Evolutionary conservation across 495 filamentous ascomycete genomes (phyloP).

Genomic region (Tuber borchii): DNA sequence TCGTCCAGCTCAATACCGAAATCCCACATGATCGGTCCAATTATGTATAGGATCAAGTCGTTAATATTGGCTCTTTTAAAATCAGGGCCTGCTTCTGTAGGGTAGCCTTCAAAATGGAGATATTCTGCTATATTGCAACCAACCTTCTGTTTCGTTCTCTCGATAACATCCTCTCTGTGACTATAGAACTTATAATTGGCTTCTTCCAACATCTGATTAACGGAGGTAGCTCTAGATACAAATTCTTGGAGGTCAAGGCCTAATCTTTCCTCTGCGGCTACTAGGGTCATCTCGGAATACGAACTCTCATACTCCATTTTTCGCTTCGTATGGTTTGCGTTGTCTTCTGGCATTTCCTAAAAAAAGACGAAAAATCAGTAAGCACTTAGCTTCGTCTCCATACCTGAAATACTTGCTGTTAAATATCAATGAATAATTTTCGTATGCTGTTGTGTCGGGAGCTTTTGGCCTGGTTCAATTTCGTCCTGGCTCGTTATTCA

Average conservation of each 20-base stretch:
- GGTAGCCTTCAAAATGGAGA: conserved; percentile 18
- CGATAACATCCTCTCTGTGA: conserved; percentile 8
- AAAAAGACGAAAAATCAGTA: too few species aligned
- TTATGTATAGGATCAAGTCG: conserved; percentile 11
- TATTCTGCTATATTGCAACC: conserved; percentile 9
- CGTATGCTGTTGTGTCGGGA: too few species aligned
- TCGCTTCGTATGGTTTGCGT: neutral
- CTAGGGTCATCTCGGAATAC: conserved; percentile 14
- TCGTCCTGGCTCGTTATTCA: too few species aligned
- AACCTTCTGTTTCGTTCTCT: conserved; percentile 7
- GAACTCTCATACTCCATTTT: conserved; percentile 14
- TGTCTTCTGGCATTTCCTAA: too few species aligned
- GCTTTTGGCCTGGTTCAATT: too few species aligned
- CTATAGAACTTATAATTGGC: neutral
- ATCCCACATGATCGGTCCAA: conserved; percentile 2
- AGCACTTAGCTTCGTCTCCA: too few species aligned
- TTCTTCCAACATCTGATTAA: conserved; percentile 2
- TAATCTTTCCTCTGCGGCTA: conserved; percentile 15
- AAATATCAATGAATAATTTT: too few species aligned
- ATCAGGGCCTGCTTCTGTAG: conserved; percentile 14
- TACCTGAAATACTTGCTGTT: too few species aligned
- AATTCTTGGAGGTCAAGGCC: neutral
- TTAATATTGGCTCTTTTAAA: conserved; percentile 16
- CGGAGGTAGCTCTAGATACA: neutral
- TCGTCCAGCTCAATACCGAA: neutral